Evolutionary conservation across 139 green algal species (phyloP), one percentile per base, ranked within the genome.

Genomic region (Tetraselmis striata): DNA sequence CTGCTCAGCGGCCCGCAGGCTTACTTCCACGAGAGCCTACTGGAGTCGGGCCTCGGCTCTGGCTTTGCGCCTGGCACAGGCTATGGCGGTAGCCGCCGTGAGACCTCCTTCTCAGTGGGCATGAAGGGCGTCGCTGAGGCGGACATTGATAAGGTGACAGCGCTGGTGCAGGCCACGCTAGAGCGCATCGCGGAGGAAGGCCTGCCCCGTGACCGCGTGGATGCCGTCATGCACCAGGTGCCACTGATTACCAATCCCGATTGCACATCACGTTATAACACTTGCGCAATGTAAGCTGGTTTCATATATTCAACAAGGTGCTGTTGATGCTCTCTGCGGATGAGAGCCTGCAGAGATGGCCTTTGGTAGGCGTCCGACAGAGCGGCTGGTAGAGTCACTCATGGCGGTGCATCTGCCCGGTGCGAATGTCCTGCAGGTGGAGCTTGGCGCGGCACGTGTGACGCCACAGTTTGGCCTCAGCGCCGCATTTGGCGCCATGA

Each of bases 61-160:
- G 81, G 76, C 23, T 84, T 84, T 2, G 75, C 81, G 2, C 76
- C 81, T 30, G 81, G 81, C 1, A 84, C 76, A 2, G 81, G 81
- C 5, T 81, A 81, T 29, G 29, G 74, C 74, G 75, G 75, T 23
- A 81, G 67, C 27, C 31, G 81, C 5, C 31, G 81, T 24, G 81
- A 84, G 29, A 84, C 81, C 25, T 84, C 81, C 11, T 84, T 84
- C 76, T 28, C 81, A 1, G 81, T 84, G 28, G 81, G 81, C n/a
- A 25, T 84, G 30, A 84, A 84, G 76, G 81, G 74, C 76, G 81
- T 84, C 31, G 81, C 76, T 11, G 76, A 76, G 31, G 75, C 24
- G 76, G 81, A 84, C n/a, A 26, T 84, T 2, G 30, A 32, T 18
- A 77, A 77, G 31, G 81, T 84, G 2, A 75, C 79, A 58, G 30